Evolutionary conservation across 2,329 filamentous ascomycete genomes (phyloP).

Genomic region (Cladophialophora bantiana): DNA sequence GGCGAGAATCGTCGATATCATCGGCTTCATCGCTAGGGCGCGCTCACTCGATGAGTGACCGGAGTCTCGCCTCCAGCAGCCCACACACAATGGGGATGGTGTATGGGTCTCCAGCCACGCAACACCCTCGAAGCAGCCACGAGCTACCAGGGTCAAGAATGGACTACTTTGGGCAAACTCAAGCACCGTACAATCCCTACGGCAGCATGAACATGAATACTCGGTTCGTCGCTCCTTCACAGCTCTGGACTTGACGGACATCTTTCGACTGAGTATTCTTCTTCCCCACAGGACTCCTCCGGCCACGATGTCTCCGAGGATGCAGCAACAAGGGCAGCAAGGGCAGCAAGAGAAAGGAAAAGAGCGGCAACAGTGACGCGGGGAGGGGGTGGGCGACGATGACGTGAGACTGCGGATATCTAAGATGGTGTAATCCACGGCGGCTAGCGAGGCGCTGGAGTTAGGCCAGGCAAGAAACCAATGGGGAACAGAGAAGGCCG

Average conservation of each 20-base stretch:
- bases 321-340: slow-evolving; percentile 6
- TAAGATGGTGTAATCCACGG: slow-evolving; percentile 11
- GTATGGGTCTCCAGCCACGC: slow-evolving; percentile 28
- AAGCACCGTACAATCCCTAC: slow-evolving; percentile 37
- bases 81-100: slow-evolving; percentile 35
- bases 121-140: slow-evolving; percentile 32
- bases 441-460: slow-evolving; percentile 26
- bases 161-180: slow-evolving; percentile 39
- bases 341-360: slow-evolving; percentile 29
- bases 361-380: slow-evolving; percentile 25
- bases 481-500: slow-evolving; percentile 3
- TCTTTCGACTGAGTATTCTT: slow-evolving; percentile 37
- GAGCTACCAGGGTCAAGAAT: slow-evolving; percentile 30
- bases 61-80: slow-evolving; percentile 28
- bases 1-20: slow-evolving; percentile 47
- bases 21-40: slow-evolving; percentile 41
- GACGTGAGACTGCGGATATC: slow-evolving; percentile 27
- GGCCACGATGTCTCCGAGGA: slow-evolving; percentile 16
- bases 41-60: slow-evolving; percentile 41
- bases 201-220: slow-evolving; percentile 40
- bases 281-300: slow-evolving; percentile 33
- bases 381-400: slow-evolving; percentile 12
- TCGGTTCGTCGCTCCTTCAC: slow-evolving; percentile 41
- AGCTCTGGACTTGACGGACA: slow-evolving; percentile 39
- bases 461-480: slow-evolving; percentile 3